Conservation (phyloP, 495 filamentous ascomycete genomes). For the Monascus purpureus region DNA sequence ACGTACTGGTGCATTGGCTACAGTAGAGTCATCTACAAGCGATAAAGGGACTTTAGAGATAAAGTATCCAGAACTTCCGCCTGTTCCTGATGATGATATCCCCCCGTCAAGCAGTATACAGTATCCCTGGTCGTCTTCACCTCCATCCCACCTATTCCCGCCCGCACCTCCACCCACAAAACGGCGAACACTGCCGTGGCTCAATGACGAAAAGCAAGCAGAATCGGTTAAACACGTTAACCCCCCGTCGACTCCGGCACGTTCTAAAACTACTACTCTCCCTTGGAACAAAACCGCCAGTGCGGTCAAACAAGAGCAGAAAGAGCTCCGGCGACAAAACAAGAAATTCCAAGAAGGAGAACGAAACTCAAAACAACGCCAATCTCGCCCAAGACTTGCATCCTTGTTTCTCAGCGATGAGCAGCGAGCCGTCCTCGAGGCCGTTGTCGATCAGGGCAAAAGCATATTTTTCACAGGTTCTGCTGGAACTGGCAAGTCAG, state of each 20-base stretch:
- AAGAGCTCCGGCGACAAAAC: conserved; percentile 48
- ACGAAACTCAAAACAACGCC: conserved; percentile 5
- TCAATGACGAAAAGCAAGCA: conserved; percentile 20
- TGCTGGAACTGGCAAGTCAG: conserved; percentile 95
- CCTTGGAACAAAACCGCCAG: conserved; percentile 76
- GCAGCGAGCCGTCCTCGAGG: conserved; percentile 65
- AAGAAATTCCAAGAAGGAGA: conserved; percentile 34
- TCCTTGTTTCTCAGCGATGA: conserved; percentile 68
- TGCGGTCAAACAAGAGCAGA: conserved; percentile 70
- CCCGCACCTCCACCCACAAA: conserved; percentile 30
- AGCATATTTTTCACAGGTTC: conserved; percentile 98
- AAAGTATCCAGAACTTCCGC: conserved; percentile 29
- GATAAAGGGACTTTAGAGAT: conserved; percentile 12
- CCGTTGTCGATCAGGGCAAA: conserved; percentile 60
- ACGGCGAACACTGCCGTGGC: conserved; percentile 44
- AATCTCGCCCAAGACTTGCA: conserved; percentile 27
- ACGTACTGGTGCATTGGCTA: conserved; percentile 2
- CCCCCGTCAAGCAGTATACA: conserved; percentile 37
- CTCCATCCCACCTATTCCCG: conserved; percentile 35
- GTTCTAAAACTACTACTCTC: conserved; percentile 29
- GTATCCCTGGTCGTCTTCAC: conserved; percentile 52
- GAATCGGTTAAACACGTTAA: conserved; percentile 14
- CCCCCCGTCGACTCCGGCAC: conserved; percentile 22
- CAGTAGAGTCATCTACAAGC: conserved; percentile 1
- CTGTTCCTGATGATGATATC: conserved; percentile 17